Evolutionary conservation across 441 rosid species (phyloP), one percentile per base, ranked within the genome.

Genomic region (Manihot esculenta): DNA sequence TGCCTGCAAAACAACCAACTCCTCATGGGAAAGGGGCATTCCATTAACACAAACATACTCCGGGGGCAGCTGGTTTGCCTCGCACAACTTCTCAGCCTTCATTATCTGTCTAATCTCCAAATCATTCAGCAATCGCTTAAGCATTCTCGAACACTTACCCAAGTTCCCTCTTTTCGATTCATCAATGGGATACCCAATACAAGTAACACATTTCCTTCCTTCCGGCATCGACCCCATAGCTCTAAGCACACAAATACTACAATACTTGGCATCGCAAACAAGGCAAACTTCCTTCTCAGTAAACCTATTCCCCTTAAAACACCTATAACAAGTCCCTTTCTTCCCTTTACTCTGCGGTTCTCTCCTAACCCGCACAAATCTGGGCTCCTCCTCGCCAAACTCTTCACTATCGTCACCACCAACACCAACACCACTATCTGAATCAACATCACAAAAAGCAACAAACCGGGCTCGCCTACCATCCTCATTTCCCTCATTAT

Each of bases 171-270:
- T 81, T 75, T 86, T 89, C 0, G 85, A 81, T 77, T 94, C 99
- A 51, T 91, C 89, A 24, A 94, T 91, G 0, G 96, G 87, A 74
- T 71, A 88, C n/a, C 96, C 92, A 18, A 91, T 92, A 74, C 99
- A 94, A 56, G 81, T 83, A 69, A 94, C 88, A 35, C 99, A 94
- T 77, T 94, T 94, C 85, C 99, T 90, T 61, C 99, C 99, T 85
- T 94, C 96, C 7, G 99, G 97, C 99, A 94, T 86, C 3, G 97
- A 89, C 12, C 99, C 99, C 98, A 94, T 92, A 21, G 99, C 98
- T 72, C 99, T 80, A 76, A 94, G 91, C 54, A 94, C 94, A 50
- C 97, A 94, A 72, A 77, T 87, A 49, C 86, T 71, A 64, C 99
- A 94, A 77, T 87, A 94, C 75, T 91, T 94, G 5, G 98, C 91